Evolutionary conservation across 2,329 filamentous ascomycete genomes (phyloP).

Genomic region (Alternaria rosae): DNA sequence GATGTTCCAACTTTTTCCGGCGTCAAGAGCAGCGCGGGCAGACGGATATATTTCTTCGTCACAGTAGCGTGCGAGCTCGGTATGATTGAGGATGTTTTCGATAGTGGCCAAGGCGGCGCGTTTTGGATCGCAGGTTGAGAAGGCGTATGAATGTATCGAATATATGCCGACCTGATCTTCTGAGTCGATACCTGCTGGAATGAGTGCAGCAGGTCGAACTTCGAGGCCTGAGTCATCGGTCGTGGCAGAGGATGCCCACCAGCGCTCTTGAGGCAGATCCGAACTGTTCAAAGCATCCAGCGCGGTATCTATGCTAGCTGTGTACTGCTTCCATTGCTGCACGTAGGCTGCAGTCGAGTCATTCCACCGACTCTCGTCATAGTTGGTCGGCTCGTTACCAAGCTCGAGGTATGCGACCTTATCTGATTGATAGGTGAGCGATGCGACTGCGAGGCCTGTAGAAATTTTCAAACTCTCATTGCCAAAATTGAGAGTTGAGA

Average conservation of each 20-base stretch:
- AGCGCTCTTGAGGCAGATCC: slow-evolving; percentile 6
- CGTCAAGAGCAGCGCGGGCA: slow-evolving; percentile 12
- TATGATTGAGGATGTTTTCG: slow-evolving; percentile 21
- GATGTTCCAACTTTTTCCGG: slow-evolving; percentile 10
- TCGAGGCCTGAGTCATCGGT: slow-evolving; percentile 16
- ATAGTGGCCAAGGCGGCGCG: slow-evolving; percentile 12
- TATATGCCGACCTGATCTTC: slow-evolving; percentile 11
- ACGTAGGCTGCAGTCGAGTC: slow-evolving; percentile 15
- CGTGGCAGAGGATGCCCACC: slow-evolving; percentile 22
- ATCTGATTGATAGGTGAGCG: slow-evolving; percentile 11
- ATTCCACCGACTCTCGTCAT: slow-evolving; percentile 11
- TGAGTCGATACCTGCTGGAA: slow-evolving; percentile 16
- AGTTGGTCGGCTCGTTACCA: slow-evolving; percentile 19
- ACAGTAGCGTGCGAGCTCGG: slow-evolving; percentile 17
- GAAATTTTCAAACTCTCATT: slow-evolving; percentile 17
- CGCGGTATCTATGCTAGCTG: slow-evolving; percentile 8
- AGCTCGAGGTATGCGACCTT: slow-evolving; percentile 18
- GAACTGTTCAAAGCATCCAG: slow-evolving; percentile 4
- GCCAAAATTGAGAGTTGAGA: slow-evolving; percentile 20
- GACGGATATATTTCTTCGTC: slow-evolving; percentile 20
- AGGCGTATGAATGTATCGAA: slow-evolving; percentile 15
- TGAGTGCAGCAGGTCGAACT: slow-evolving; percentile 15
- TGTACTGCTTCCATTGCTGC: slow-evolving; percentile 15
- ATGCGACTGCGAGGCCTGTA: slow-evolving; percentile 14
- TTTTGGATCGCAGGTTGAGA: slow-evolving; percentile 12